Evolutionary conservation across 2,329 filamentous ascomycete species (phyloP), one percentile per base, ranked within the genome.

Genomic region (Pseudopyrenochaeta lycopersici): DNA sequence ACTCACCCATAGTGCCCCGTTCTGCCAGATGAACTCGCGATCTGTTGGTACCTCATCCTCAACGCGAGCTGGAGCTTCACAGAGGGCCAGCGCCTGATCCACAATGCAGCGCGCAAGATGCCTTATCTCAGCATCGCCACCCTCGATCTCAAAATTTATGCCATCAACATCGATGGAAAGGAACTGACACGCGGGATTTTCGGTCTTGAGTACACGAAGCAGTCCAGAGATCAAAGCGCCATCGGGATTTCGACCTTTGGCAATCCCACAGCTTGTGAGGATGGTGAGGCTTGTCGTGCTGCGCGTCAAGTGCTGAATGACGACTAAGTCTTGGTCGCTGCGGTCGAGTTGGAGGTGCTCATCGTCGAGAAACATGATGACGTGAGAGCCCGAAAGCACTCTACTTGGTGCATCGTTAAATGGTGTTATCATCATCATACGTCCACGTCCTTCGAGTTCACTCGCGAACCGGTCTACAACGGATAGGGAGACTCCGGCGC

Each of bases 1-100:
- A 35, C 60, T 63, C 11, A 65, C 55, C 56, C 59, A 61, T 27
- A 64, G 33, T 35, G 49, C 58, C 17, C 58, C 58, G 40, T 64
- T 49, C 36, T 68, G 58, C 62, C 56, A 62, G 12, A 46, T 35
- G 38, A 56, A 58, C 29, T 66, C 65, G 23, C 56, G 44, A 36
- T 66, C 49, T n/a, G n/a, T n/a, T n/a, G n/a, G n/a, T 15, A 36
- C 48, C 12, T 23, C 40, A 18, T 55, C 47, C 12, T 39, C 54
- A 11, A 18, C 27, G 31, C 36, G 32, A 7, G 44, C 43, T 15
- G 27, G 27, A 10, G 55, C 51, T n/a, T n/a, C n/a, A n/a, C n/a
- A n/a, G 12, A 64, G 52, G 17, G 40, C 30, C 12, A 48, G 21
- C 29, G 60, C 57, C 17, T 51, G 51, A 20, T 64, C 49, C 17